Evolutionary conservation across 495 filamentous ascomycete species (phyloP).

Genomic region (Aspergillus mulundensis): DNA sequence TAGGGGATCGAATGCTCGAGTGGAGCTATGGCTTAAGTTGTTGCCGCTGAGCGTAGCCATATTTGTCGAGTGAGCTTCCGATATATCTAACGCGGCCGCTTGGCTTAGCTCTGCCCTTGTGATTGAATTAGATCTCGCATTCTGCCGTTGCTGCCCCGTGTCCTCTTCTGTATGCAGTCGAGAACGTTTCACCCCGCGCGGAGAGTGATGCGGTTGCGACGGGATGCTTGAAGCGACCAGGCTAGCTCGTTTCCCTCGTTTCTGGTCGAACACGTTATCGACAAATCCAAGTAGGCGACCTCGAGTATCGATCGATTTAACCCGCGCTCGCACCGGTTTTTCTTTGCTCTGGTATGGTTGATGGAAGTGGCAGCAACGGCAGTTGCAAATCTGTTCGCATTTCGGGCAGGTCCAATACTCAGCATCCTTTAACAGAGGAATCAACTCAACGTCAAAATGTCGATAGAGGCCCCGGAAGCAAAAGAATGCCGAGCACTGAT

Average conservation of each 20-base stretch:
- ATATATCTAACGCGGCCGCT: not conserved
- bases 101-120: not conserved
- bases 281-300: constrained; percentile 19
- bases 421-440: constrained; percentile 8
- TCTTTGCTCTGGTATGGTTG: constrained; percentile 19
- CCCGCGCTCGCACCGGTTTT: constrained; percentile 15
- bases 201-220: not conserved
- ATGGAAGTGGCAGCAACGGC: constrained; percentile 19
- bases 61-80: not conserved
- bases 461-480: constrained; percentile 21
- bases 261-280: constrained; percentile 25
- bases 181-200: constrained; percentile 10
- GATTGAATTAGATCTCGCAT: not conserved
- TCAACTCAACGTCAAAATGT: constrained; percentile 21
- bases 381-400: constrained; percentile 20
- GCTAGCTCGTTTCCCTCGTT: constrained; percentile 16
- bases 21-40: not conserved
- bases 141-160: not conserved
- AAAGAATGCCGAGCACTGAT: constrained; percentile 19
- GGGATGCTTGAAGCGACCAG: constrained; percentile 1
- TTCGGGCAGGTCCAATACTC: constrained; percentile 18
- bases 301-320: constrained; percentile 19
- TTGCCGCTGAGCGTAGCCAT: not conserved
- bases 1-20: constrained; percentile 1
- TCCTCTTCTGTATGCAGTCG: not conserved